phyloP scores from a whole-genome alignment of 352 stramenopile species.

The Globisporangium emineosum region DNA sequence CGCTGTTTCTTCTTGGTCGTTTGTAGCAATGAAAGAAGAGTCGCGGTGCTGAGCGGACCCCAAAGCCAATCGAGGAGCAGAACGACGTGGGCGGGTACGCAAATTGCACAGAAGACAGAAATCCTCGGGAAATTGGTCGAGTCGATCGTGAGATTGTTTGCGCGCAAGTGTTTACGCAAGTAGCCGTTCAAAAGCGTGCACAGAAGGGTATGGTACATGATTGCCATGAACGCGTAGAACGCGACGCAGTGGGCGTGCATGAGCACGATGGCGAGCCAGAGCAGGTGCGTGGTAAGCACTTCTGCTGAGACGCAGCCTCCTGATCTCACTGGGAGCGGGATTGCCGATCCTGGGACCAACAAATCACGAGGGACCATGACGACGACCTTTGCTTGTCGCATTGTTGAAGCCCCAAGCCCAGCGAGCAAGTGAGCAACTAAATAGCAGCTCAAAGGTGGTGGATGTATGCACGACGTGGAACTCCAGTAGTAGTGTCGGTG shows the following conservation, averaged over 20 bases:
- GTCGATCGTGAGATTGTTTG: conserved; percentile 18
- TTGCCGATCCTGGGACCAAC: no score
- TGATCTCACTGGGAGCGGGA: no score
- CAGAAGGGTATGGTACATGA: conserved; percentile 6
- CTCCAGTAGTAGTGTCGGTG: no score
- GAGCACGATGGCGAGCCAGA: conserved; percentile 1
- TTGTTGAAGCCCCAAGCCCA: no score
- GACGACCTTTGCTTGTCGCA: no score
- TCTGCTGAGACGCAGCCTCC: no score
- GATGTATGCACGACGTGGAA: no score
- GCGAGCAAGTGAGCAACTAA: no score
- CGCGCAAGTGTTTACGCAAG: not conserved
- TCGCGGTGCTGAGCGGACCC: conserved; percentile 8
- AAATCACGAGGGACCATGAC: no score
- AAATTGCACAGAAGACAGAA: conserved; percentile 13
- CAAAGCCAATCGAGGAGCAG: conserved; percentile 13
- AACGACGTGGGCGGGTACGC: conserved; percentile 7
- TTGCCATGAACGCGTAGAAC: conserved; percentile 1
- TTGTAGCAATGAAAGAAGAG: conserved; percentile 16
- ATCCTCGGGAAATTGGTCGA: conserved; percentile 19
- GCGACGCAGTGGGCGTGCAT: not conserved
- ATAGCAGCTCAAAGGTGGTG: no score
- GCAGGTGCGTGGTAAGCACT: not conserved
- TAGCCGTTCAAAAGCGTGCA: not conserved
- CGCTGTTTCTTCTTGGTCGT: not conserved